Conservation (phyloP, 176 grass and related monocot genomes). For the Carex myosuroides region DNA sequence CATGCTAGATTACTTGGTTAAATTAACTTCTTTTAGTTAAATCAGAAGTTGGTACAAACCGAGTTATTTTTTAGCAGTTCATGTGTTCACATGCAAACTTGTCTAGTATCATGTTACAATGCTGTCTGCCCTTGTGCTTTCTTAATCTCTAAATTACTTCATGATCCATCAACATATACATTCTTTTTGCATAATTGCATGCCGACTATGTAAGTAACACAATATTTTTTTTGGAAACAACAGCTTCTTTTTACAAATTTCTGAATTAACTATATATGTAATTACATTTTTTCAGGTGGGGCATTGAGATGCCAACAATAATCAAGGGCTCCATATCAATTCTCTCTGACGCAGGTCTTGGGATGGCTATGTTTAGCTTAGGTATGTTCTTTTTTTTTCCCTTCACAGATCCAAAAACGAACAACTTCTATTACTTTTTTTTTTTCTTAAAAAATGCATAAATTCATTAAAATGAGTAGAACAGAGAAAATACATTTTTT, state of each 20-base stretch:
- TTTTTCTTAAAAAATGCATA: not conserved
- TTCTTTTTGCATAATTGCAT: slow-evolving; percentile 13
- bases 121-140: slow-evolving; percentile 23
- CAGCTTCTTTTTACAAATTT: not conserved
- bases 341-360: slow-evolving; percentile 81
- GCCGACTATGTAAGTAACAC: not conserved
- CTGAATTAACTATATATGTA: not conserved
- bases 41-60: not conserved
- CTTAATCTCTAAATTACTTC: slow-evolving; percentile 3
- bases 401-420: not conserved
- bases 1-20: slow-evolving; percentile 35
- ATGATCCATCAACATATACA: slow-evolving; percentile 7
- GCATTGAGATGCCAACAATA: slow-evolving; percentile 90
- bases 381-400: slow-evolving; percentile 29
- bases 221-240: not conserved
- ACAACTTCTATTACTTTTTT: not conserved
- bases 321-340: slow-evolving; percentile 94
- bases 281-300: slow-evolving; percentile 49
- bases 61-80: slow-evolving; percentile 25
- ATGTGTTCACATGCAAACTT: slow-evolving; percentile 61
- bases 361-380: slow-evolving; percentile 99
- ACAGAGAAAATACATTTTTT: not conserved
- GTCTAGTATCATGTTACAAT: slow-evolving; percentile 29
- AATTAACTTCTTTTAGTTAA: slow-evolving; percentile 7
- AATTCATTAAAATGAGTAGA: not conserved